These are phyloP conservation scores for Dicorynia guianensis DNA, from an alignment of 306 rosid species.

Conservation along the genomic window DNA sequence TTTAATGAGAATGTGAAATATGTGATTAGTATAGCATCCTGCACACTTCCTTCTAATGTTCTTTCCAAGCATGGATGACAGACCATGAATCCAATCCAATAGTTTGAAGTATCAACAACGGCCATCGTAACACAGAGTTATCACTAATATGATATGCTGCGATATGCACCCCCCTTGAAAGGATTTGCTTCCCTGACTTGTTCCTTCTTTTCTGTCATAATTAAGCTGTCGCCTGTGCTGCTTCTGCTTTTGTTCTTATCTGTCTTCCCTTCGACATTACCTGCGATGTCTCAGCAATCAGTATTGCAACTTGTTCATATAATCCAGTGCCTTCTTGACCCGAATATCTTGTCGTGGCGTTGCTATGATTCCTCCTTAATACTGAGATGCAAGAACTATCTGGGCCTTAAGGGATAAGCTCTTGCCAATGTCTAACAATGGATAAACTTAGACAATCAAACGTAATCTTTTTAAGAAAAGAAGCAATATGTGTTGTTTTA, in stretches of 20 bases:
- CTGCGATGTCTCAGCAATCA: conserved; percentile 36
- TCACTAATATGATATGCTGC: conserved; percentile 43
- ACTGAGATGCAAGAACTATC: conserved; percentile 33
- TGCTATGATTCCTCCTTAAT: conserved; percentile 9
- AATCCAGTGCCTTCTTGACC: conserved; percentile 55
- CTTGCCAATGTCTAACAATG: conserved; percentile 37
- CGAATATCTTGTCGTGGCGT: conserved; percentile 40
- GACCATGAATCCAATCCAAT: conserved; percentile 5
- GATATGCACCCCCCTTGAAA: conserved; percentile 55
- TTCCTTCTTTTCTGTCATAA: conserved; percentile 44
- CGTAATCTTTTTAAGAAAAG: conserved; percentile 16
- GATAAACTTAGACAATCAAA: conserved; percentile 38
- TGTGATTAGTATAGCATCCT: conserved; percentile 1
- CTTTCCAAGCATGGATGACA: conserved; percentile 29
- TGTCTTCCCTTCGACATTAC: conserved; percentile 34
- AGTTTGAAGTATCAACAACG: conserved; percentile 18
- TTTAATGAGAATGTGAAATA: conserved; percentile 19
- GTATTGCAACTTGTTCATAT: conserved; percentile 40
- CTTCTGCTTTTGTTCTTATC: conserved; percentile 43
- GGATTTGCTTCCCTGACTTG: conserved; percentile 31
- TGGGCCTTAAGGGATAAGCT: conserved; percentile 30
- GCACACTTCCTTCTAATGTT: conserved; percentile 11
- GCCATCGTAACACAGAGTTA: conserved; percentile 39
- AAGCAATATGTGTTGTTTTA: background rate
- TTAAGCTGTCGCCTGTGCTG: conserved; percentile 28